A percentile compares a stretch with the other conserved stretches of the same genome.
phyloP scores from a whole-genome alignment of 164 flowering plant species.

The Vitis riparia region DNA sequence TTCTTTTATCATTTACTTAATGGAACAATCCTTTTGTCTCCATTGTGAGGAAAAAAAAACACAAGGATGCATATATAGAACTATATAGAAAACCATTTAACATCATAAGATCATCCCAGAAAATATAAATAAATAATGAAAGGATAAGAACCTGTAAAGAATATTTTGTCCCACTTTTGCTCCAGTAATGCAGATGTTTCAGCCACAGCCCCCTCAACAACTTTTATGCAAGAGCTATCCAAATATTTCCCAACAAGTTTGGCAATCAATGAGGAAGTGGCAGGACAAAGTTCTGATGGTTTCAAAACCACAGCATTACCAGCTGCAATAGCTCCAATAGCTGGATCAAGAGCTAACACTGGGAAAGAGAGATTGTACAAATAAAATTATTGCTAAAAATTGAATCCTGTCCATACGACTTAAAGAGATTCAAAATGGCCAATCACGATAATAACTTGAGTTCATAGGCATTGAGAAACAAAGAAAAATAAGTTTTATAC shows the following conservation, averaged over 20 bases:
- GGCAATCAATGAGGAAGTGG: conserved; percentile 67
- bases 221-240: conserved; percentile 69
- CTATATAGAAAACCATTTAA: not conserved
- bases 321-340: conserved; percentile 91
- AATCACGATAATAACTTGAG: not conserved
- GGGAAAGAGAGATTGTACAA: conserved; percentile 12
- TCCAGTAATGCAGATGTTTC: conserved; percentile 79
- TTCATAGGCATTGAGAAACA: not conserved
- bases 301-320: conserved; percentile 84
- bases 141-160: conserved; percentile 65
- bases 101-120: not conserved
- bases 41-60: too few relatives aligned
- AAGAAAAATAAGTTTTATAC: not conserved
- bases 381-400: not conserved
- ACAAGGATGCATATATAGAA: too few relatives aligned
- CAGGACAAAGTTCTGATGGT: conserved; percentile 91
- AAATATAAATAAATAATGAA: not conserved
- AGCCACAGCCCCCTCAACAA: conserved; percentile 77
- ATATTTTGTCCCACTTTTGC: conserved; percentile 94
- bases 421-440: too few relatives aligned
- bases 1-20: too few relatives aligned
- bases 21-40: too few relatives aligned
- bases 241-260: conserved; percentile 50
- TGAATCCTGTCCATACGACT: too few relatives aligned
- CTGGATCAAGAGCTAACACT: conserved; percentile 88